Base-by-base conservation (phyloP, 805 yeast species). In the Hyphopichia homilentoma region DNA sequence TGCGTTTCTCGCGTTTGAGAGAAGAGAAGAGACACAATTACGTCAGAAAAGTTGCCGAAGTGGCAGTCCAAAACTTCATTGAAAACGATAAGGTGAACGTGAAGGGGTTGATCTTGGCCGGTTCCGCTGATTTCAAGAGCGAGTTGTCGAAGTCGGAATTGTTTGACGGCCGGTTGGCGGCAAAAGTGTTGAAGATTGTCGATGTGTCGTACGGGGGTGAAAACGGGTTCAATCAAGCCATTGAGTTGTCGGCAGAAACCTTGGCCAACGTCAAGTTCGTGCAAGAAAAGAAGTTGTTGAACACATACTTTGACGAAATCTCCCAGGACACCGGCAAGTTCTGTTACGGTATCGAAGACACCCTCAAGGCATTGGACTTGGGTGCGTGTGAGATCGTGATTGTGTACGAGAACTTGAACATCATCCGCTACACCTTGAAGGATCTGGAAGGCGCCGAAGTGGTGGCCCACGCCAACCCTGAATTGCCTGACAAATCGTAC, bases 151-250 rank as follows among this genome's bases (percentile, higher is more conserved):
- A 81, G 61, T 86, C 96, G 26, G 99, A 93, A 58, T 66, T 93
- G 70, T 90, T 93, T 58, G 99, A 93, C 62, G 70, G 67, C 48
- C 86, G 99, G 69, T 74, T 93, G 54, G 85, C 75, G 48, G 81
- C 84, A 31, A 89, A 88, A 65, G 80, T 93, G 51, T 75, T 93
- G 41, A 86, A 88, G 62, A 77, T 89, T 57, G 98, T 94, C 35
- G 99, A 93, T 71, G 84, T 93, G 36, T 89, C 97, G 3, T 93
- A 93, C 56, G 99, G 99, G 65, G 98, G 99, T 59, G 98, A 93
- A 67, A 93, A 93, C 60, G 99, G 99, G 29, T 93, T 93, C 73
- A 93, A 93, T 70, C 99, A 93, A 72, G 99, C 99, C 27, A 94
- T 93, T 52, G 98, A 93, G 65, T 74, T 93, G 47, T 84, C 97